A percentile compares a stretch with the other conserved stretches of the same genome.
Conservation (phyloP, 2,329 filamentous ascomycete species). For the Phialophora macrospora region DNA sequence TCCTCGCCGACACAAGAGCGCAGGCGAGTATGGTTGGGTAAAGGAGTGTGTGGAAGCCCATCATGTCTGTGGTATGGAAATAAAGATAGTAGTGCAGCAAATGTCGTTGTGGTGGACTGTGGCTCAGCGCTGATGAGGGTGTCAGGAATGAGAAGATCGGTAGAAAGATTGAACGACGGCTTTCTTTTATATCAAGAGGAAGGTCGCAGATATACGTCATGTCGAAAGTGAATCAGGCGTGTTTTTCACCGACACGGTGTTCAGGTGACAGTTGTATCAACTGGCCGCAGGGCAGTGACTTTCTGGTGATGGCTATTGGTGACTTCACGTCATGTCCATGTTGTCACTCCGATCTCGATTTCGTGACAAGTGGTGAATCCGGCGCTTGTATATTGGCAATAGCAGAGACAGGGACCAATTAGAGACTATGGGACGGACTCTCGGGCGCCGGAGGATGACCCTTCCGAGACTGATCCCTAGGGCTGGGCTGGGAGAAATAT, state of each 20-base stretch:
- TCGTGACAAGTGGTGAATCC: not conserved
- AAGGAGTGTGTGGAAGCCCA: not conserved
- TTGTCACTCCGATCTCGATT: not conserved
- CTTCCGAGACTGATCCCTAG: not conserved
- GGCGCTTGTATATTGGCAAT: not conserved
- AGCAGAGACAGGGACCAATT: not conserved
- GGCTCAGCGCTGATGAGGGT: not conserved
- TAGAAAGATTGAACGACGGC: not conserved
- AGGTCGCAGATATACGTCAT: not conserved
- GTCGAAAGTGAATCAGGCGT: not conserved
- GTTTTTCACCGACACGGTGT: not conserved
- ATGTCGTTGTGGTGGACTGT: not conserved
- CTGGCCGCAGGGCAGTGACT: not conserved
- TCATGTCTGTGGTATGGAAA: not conserved
- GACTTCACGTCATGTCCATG: not conserved
- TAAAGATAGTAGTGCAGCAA: not conserved
- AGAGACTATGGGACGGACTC: not conserved
- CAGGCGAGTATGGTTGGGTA: not conserved
- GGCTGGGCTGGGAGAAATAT: not conserved
- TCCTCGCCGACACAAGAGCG: constrained; percentile 36
- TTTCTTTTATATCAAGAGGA: not conserved
- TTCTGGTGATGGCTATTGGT: not conserved
- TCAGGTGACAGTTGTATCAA: not conserved
- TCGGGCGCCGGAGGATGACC: not conserved
- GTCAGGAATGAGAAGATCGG: not conserved